These are phyloP conservation scores for Tetracladium setigerum DNA, from an alignment of 495 filamentous ascomycete species.

Conservation along the genomic window DNA sequence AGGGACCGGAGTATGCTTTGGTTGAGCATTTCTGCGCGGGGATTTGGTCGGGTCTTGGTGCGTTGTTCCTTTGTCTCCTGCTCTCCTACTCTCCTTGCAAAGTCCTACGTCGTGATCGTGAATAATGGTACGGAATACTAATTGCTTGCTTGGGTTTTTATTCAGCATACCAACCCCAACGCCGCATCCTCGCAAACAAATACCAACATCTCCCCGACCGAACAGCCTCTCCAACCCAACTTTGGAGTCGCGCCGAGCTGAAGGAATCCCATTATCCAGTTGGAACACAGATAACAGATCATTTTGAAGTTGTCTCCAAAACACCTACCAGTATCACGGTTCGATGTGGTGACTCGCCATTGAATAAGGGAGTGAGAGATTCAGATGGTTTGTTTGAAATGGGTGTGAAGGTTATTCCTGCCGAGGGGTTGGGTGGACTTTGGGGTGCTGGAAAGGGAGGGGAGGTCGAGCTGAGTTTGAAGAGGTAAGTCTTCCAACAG, in stretches of 20 bases:
- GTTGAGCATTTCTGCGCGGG: constrained; percentile 22
- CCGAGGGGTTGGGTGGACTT: constrained; percentile 28
- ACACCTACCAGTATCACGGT: constrained; percentile 51
- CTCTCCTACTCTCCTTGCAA: not conserved
- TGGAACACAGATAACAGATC: constrained; percentile 62
- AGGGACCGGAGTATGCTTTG: constrained; percentile 33
- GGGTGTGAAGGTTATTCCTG: constrained; percentile 50
- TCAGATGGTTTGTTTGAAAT: constrained; percentile 68
- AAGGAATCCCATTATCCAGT: constrained; percentile 45
- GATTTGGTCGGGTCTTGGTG: constrained; percentile 19
- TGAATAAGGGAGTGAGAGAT: constrained; percentile 44
- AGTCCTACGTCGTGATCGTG: not conserved
- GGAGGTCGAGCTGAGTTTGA: constrained; percentile 57
- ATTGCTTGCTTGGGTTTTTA: constrained; percentile 1
- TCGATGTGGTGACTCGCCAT: constrained; percentile 60
- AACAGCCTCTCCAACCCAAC: constrained; percentile 51
- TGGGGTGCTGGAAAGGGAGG: no score
- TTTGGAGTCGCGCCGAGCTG: constrained; percentile 55
- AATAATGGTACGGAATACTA: no score
- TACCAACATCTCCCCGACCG: constrained; percentile 34
- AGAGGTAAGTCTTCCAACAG: constrained; percentile 28
- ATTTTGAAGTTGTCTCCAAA: constrained; percentile 70
- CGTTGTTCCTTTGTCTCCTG: constrained; percentile 2
- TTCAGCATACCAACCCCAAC: constrained; percentile 56
- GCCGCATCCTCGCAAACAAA: constrained; percentile 51